Evolutionary conservation across 1,284 basidiomycete genomes (phyloP).

Genomic region (Puccinia brachypodii): DNA sequence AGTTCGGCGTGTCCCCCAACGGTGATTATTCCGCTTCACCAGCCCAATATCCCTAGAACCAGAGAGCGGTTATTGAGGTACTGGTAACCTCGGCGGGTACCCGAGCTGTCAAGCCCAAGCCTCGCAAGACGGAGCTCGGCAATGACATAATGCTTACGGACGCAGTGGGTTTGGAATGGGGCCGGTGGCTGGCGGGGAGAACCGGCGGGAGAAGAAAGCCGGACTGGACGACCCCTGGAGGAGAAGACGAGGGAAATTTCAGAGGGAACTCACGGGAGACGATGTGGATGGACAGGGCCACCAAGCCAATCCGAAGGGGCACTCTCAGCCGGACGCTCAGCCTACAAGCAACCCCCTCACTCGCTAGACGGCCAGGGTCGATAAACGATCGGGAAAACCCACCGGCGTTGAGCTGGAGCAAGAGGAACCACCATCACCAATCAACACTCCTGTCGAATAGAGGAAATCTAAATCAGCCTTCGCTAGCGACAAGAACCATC

Average conservation of each 20-base stretch:
- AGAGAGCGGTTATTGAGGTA: too few species aligned
- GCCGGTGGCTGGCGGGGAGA: too few species aligned
- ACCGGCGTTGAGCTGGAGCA: background rate
- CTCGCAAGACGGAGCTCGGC: too few species aligned
- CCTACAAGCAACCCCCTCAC: background rate
- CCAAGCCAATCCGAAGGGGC: background rate
- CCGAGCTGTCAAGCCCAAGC: too few species aligned
- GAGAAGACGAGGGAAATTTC: background rate
- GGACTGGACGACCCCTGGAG: background rate
- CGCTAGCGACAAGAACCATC: background rate
- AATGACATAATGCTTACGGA: too few species aligned
- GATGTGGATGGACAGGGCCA: background rate
- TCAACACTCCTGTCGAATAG: background rate
- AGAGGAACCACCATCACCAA: background rate
- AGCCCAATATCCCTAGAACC: too few species aligned
- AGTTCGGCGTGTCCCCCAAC: too few species aligned
- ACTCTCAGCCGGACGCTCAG: background rate
- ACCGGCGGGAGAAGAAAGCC: too few species aligned
- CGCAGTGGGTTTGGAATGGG: background rate
- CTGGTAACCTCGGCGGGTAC: too few species aligned
- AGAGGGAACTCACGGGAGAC: background rate
- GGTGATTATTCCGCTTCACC: too few species aligned
- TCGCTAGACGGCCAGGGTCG: background rate
- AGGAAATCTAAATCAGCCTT: background rate
- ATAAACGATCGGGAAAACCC: background rate